These are phyloP conservation scores for Amaranthus hypochondriacus DNA, from an alignment of 148 eudicot genomes.

Conservation along the genomic window DNA sequence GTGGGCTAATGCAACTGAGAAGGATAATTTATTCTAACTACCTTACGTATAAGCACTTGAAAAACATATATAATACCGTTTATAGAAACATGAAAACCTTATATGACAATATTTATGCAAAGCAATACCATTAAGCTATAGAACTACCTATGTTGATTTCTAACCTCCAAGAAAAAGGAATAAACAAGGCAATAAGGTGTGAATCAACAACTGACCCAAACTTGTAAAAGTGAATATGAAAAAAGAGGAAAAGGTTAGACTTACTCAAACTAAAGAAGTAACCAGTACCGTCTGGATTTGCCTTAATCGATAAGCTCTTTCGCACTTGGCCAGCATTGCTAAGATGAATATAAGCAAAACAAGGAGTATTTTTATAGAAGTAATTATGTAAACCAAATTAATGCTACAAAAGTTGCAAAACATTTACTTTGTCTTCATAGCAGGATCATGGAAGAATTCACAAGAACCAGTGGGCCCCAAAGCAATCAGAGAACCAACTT, in stretches of 20 bases:
- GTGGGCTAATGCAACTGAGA: background rate
- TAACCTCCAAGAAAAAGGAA: background rate
- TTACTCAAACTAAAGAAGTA: slow-evolving; percentile 77
- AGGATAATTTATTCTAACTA: background rate
- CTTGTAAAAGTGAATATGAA: background rate
- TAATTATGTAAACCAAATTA: background rate
- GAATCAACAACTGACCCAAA: background rate
- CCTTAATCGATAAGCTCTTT: slow-evolving; percentile 64
- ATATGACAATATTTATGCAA: background rate
- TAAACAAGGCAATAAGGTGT: background rate
- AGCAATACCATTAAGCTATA: background rate
- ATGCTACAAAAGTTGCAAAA: background rate
- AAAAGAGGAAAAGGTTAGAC: slow-evolving; percentile 19
- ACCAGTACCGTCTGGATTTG: slow-evolving; percentile 59
- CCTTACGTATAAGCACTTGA: background rate
- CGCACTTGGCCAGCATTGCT: slow-evolving; percentile 94
- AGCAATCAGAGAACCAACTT: slow-evolving; percentile 77
- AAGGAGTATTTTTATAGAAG: background rate
- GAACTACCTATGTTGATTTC: background rate
- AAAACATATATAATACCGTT: background rate
- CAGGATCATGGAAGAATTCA: slow-evolving; percentile 96
- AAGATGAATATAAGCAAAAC: slow-evolving; percentile 18
- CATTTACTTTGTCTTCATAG: slow-evolving; percentile 59
- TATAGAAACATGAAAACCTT: background rate
- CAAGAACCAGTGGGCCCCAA: slow-evolving; percentile 63